phyloP scores from a whole-genome alignment of 2,329 filamentous ascomycete genomes.

The Penicillium sumatraense region DNA sequence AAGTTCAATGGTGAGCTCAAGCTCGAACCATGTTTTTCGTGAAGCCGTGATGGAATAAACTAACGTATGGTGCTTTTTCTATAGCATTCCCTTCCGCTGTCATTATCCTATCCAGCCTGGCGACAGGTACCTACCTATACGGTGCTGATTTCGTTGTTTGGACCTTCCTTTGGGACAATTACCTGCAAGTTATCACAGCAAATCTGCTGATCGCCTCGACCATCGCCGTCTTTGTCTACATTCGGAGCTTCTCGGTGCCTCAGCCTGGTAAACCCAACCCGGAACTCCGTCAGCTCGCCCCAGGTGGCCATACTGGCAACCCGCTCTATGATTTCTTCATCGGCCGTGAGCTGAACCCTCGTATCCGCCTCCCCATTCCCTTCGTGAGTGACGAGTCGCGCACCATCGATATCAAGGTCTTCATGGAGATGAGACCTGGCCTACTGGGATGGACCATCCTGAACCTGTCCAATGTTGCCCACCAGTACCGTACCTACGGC shows the following conservation, averaged over 20 bases:
- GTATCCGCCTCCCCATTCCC: slow-evolving; percentile 68
- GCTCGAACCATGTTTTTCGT: slow-evolving; percentile 16
- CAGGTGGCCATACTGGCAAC: slow-evolving; percentile 81
- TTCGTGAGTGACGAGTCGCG: slow-evolving; percentile 64
- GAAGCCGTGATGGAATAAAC: background rate
- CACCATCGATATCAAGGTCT: slow-evolving; percentile 87
- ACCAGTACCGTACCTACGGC: slow-evolving; percentile 85
- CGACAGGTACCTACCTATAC: slow-evolving; percentile 74
- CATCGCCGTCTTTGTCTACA: slow-evolving; percentile 78
- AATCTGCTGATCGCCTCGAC: slow-evolving; percentile 77
- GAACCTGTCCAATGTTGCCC: slow-evolving; percentile 81
- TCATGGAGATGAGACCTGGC: slow-evolving; percentile 87
- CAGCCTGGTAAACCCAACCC: slow-evolving; percentile 63
- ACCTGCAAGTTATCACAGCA: slow-evolving; percentile 79
- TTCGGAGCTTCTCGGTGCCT: slow-evolving; percentile 80
- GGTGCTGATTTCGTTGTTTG: slow-evolving; percentile 85
- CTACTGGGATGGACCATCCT: slow-evolving; percentile 87
- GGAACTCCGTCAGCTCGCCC: slow-evolving; percentile 75
- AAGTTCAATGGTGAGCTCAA: slow-evolving; percentile 69
- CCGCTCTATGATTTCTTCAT: slow-evolving; percentile 96
- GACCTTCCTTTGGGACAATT: slow-evolving; percentile 93
- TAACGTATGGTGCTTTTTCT: slow-evolving; percentile 4
- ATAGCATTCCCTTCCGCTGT: slow-evolving; percentile 76
- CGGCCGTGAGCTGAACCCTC: slow-evolving; percentile 91
- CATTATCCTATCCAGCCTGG: slow-evolving; percentile 71